A percentile compares a stretch with the other conserved stretches of the same genome.
Conservation (phyloP, 768 basidiomycete genomes). For the Russula griseocarnosa region DNA sequence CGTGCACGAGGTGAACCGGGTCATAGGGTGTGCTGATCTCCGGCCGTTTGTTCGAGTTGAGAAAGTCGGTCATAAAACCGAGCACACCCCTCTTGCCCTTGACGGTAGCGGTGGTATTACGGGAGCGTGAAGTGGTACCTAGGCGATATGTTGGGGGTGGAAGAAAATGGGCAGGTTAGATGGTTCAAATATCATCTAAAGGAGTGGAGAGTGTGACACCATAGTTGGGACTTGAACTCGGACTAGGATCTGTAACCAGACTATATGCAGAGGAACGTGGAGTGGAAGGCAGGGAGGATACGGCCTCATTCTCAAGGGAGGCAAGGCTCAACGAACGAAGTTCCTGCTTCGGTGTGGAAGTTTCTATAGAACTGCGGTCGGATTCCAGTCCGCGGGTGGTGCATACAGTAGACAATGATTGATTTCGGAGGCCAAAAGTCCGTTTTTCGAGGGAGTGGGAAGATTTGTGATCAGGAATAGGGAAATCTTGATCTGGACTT, state of each 20-base stretch:
- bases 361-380: slow-evolving; percentile 26
- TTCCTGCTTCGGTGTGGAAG: slow-evolving; percentile 34
- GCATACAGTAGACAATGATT: slow-evolving; percentile 33
- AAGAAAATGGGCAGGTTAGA: not conserved
- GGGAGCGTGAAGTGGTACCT: slow-evolving; percentile 36
- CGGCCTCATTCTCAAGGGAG: slow-evolving; percentile 32
- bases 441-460: slow-evolving; percentile 33
- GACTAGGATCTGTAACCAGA: slow-evolving; percentile 46
- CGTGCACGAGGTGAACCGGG: too few relatives aligned
- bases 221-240: slow-evolving; percentile 37
- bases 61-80: slow-evolving; percentile 53
- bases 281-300: slow-evolving; percentile 42
- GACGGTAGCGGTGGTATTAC: slow-evolving; percentile 40
- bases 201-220: slow-evolving; percentile 39
- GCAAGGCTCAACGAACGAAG: slow-evolving; percentile 29
- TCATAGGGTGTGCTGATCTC: slow-evolving; percentile 79
- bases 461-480: slow-evolving; percentile 31
- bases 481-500: not conserved
- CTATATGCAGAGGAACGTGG: slow-evolving; percentile 58
- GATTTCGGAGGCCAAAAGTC: slow-evolving; percentile 27
- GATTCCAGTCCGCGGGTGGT: slow-evolving; percentile 39
- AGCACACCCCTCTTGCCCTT: slow-evolving; percentile 62
- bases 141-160: not conserved
- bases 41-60: too few relatives aligned
- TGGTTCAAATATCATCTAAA: slow-evolving; percentile 32